Conservation (phyloP, 331 rosid species). For the Arachis monticola region DNA sequence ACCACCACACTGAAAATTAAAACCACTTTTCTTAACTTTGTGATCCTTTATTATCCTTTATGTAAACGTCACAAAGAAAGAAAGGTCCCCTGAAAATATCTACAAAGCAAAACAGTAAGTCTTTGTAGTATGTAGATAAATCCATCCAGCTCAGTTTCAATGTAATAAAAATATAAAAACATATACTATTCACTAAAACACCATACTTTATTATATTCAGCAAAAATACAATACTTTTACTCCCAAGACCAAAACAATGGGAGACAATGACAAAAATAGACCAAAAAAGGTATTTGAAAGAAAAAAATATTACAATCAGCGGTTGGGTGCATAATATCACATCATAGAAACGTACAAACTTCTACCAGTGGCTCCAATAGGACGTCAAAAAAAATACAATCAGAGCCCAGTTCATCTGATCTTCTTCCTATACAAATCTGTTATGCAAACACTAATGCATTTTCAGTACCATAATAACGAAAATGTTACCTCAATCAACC, state of each 20-base stretch:
- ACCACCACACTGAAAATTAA: not conserved
- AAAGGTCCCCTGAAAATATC: constrained; percentile 1
- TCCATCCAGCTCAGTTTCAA: not conserved
- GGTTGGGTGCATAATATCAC: not conserved
- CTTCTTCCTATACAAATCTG: constrained; percentile 41
- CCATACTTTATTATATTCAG: not conserved
- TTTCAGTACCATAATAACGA: not conserved
- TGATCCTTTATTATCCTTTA: constrained; percentile 10
- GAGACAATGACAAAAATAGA: not conserved
- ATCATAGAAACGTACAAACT: too few relatives aligned
- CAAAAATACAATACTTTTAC: constrained; percentile 4
- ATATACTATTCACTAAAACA: not conserved
- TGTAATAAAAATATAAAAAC: not conserved
- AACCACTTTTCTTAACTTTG: not conserved
- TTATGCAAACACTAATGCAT: constrained; percentile 14
- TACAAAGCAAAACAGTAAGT: not conserved
- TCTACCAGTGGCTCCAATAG: constrained; percentile 41
- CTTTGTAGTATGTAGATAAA: not conserved
- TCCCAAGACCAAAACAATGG: constrained; percentile 7
- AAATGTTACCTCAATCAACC: constrained; percentile 31
- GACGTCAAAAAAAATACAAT: constrained; percentile 42
- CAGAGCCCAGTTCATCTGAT: constrained; percentile 33
- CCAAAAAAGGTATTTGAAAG: not conserved
- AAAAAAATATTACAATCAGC: not conserved
- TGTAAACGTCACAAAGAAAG: constrained; percentile 8